These are phyloP conservation scores for Posidonia australis DNA, from an alignment of 106 monocot genomes.

Conservation along the genomic window DNA sequence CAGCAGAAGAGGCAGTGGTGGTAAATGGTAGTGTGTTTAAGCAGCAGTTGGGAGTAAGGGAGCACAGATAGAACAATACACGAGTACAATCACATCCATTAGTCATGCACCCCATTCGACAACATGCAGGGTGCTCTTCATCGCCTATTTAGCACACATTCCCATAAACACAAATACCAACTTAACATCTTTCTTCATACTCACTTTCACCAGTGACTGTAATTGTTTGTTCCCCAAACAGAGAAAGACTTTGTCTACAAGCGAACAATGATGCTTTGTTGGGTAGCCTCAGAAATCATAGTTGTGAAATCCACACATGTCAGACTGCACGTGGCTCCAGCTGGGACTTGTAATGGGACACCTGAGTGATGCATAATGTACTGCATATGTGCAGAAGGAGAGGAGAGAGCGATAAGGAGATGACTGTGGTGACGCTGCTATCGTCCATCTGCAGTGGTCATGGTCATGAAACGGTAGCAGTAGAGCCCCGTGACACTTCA, in stretches of 20 bases:
- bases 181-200: not conserved
- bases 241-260: no score
- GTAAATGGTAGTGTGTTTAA: slow-evolving; percentile 2
- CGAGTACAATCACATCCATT: slow-evolving; percentile 5
- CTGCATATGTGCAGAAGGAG: not conserved
- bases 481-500: slow-evolving; percentile 5
- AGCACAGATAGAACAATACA: slow-evolving; percentile 8
- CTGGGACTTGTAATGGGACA: slow-evolving; percentile 3
- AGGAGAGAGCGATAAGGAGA: no score
- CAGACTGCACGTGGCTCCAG: slow-evolving; percentile 5
- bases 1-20: not conserved
- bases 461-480: not conserved
- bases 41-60: slow-evolving; percentile 8
- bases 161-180: not conserved
- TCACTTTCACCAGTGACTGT: no score
- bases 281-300: not conserved
- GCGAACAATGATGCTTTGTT: no score
- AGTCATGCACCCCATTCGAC: slow-evolving; percentile 1
- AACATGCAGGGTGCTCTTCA: not conserved
- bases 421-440: not conserved
- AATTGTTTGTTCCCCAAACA: not conserved
- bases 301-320: not conserved
- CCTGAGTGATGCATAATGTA: slow-evolving; percentile 1
- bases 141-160: not conserved
- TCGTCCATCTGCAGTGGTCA: not conserved